Conservation (phyloP, 441 rosid species). For the Melastoma candidum region DNA sequence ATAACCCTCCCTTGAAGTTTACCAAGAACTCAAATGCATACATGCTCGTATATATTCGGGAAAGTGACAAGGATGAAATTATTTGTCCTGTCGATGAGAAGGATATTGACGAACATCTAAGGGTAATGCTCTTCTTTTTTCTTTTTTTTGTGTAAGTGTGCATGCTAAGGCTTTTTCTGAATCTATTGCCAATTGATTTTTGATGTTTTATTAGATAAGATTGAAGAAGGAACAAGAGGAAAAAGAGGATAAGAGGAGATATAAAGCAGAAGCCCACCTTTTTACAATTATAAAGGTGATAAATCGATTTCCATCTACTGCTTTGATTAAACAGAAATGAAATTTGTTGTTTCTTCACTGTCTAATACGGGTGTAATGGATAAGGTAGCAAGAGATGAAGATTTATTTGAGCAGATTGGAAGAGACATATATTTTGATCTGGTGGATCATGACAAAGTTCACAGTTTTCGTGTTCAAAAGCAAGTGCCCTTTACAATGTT, state of each 20-base stretch:
- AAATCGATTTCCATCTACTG: not conserved
- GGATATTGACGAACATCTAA: slow-evolving; percentile 92
- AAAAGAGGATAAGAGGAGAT: slow-evolving; percentile 70
- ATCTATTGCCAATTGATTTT: slow-evolving; percentile 11
- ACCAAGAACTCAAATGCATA: slow-evolving; percentile 93
- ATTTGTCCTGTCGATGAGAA: slow-evolving; percentile 91
- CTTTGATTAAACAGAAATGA: too few species aligned
- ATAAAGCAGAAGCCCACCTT: slow-evolving; percentile 89
- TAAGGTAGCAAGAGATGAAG: slow-evolving; percentile 91
- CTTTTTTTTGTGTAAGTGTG: not conserved
- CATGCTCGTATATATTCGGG: slow-evolving; percentile 97
- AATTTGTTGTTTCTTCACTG: not conserved
- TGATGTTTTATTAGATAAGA: slow-evolving; percentile 48
- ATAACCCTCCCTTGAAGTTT: slow-evolving; percentile 81
- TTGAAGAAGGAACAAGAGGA: slow-evolving; percentile 93
- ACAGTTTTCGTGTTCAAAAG: slow-evolving; percentile 78
- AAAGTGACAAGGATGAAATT: slow-evolving; percentile 90
- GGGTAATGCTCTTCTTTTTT: slow-evolving; percentile 40
- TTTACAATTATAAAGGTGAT: slow-evolving; percentile 81
- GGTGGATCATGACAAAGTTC: slow-evolving; percentile 91
- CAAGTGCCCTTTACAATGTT: slow-evolving; percentile 59
- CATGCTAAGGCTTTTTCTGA: not conserved
- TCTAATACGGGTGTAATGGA: slow-evolving; percentile 15
- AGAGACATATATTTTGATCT: slow-evolving; percentile 83
- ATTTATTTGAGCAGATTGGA: slow-evolving; percentile 79